Evolutionary conservation across 441 rosid species (phyloP).

Genomic region (Viola pubescens): DNA sequence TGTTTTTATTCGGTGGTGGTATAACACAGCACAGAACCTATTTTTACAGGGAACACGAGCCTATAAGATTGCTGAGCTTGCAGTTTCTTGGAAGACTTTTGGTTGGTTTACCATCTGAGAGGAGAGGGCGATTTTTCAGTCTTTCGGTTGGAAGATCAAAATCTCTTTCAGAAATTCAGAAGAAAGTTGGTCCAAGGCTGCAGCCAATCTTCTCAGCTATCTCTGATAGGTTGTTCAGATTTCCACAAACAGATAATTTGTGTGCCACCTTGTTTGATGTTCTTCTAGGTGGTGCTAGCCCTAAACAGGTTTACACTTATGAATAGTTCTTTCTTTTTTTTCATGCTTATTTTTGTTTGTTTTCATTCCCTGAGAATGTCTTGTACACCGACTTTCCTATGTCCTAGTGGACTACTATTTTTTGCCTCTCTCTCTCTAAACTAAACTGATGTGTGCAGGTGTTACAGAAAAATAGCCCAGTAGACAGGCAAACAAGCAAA

Average conservation of each 20-base stretch:
- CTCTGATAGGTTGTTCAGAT: conserved; percentile 73
- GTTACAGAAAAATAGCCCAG: conserved; percentile 70
- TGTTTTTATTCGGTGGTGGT: neutral
- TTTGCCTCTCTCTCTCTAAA: conserved; percentile 13
- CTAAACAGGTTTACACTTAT: conserved; percentile 70
- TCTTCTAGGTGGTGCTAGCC: conserved; percentile 99
- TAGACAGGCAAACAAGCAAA: conserved; percentile 61
- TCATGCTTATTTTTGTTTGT: no score
- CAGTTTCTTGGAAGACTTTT: conserved; percentile 92
- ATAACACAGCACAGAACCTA: conserved; percentile 1
- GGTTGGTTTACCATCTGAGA: conserved; percentile 86
- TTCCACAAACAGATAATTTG: conserved; percentile 80
- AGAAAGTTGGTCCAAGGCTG: conserved; percentile 49
- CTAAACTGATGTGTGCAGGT: conserved; percentile 43
- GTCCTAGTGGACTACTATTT: neutral
- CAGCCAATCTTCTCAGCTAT: conserved; percentile 70
- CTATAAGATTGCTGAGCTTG: conserved; percentile 86
- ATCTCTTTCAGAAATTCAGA: conserved; percentile 53
- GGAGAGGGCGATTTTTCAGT: conserved; percentile 82
- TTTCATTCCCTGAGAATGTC: conserved; percentile 6
- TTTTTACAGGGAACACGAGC: conserved; percentile 77
- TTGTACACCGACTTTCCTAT: neutral
- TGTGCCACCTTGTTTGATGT: conserved; percentile 93
- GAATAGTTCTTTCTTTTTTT: neutral
- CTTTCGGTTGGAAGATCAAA: conserved; percentile 77